Evolutionary conservation across 768 basidiomycete genomes (phyloP).

Genomic region (Phlegmacium glaucopus): DNA sequence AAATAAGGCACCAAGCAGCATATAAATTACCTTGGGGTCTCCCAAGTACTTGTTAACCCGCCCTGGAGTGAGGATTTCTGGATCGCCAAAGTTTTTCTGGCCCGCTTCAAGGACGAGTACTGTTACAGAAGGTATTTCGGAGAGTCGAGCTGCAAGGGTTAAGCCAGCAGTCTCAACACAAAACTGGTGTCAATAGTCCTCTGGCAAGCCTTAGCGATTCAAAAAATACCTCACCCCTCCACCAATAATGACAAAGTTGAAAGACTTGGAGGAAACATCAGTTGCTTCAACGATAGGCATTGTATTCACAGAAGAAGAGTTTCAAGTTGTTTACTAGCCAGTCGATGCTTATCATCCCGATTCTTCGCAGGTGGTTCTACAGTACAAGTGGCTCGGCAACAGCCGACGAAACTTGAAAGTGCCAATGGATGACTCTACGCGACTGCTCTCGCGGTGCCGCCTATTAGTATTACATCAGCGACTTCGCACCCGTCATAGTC

Average conservation of each 20-base stretch:
- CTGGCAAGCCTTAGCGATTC: neutral
- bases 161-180: constrained; percentile 15
- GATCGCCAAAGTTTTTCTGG: constrained; percentile 27
- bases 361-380: no score
- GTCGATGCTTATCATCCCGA: no score
- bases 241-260: constrained; percentile 30
- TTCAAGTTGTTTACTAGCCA: no score
- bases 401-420: no score
- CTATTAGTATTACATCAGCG: no score
- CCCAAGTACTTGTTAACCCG: constrained; percentile 22
- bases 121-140: constrained; percentile 24
- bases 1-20: neutral
- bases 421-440: no score
- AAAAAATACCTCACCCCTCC: constrained; percentile 15
- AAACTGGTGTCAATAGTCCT: neutral
- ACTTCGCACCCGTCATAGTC: no score
- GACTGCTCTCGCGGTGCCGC: no score
- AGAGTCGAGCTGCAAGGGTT: constrained; percentile 27
- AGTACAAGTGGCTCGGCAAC: no score
- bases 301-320: neutral
- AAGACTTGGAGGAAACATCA: constrained; percentile 22
- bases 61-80: constrained; percentile 27
- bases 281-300: neutral
- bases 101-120: constrained; percentile 38
- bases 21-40: constrained; percentile 19